Base-by-base conservation (phyloP, 2,329 filamentous ascomycete genomes). In the Hypoxylon sp. region DNA sequence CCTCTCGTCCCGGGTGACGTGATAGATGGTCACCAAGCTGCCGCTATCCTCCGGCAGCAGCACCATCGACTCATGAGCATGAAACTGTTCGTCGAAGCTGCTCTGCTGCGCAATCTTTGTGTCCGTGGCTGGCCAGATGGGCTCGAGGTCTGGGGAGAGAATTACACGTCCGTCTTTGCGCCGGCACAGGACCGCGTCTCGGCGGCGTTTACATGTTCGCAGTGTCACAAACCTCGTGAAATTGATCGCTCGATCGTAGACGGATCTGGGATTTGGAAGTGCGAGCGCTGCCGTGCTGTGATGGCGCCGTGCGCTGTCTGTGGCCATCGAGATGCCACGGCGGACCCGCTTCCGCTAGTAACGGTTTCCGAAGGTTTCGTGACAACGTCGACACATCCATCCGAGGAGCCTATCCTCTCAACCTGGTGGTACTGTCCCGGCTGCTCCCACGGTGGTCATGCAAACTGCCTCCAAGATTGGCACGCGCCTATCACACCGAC, bases 381-480 rank as follows among this genome's bases (percentile, higher is more conserved):
- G 3, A 30, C 45, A 12, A 43, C 48, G 8, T 47, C 59, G 2
- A 59, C 39, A 11, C 62, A 25, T 5, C 51, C 59, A n/a, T 39
- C 60, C 1, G 69, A 74, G 2, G 74, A 75, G 3, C 70, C 74
- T 1, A 71, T 78, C 3, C 68, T 84, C 27, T 77, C 80, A 0
- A 82, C 82, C 1, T 90, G 88, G 88, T 90, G 86, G 86, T 87
- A 87, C 70, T 90, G 88, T 62, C 84, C 85, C 0, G 85, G 84
- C 11, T 90, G 88, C 70, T 83, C 83, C 0, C 88, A 90, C 70
- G 88, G 88, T 27, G 88, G 88, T 0, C 88, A 90, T 74, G 82
- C 85, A 0, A 83, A 83, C 0, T 90, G 88, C 62, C 80, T 90
- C 1, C 81, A 85, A 57, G 81, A 81, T 1, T 90, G 88, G 88